phyloP scores from a whole-genome alignment of 2,329 filamentous ascomycete species.

The Penicillium paneum region DNA sequence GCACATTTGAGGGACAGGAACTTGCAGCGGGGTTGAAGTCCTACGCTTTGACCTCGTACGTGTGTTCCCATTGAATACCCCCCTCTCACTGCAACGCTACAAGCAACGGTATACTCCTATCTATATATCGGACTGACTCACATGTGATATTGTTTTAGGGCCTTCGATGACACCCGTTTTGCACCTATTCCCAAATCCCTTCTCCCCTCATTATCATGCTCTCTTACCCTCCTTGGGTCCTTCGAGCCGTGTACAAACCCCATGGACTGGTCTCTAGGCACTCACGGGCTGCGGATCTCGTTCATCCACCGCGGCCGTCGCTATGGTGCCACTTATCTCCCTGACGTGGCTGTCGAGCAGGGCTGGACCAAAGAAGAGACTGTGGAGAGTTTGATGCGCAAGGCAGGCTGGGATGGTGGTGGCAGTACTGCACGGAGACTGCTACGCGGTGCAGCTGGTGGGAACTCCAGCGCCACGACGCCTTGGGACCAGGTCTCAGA shows the following conservation, averaged over 20 bases:
- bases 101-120: not conserved
- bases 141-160: constrained; percentile 39
- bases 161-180: constrained; percentile 63
- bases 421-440: constrained; percentile 38
- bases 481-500: constrained; percentile 72
- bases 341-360: constrained; percentile 86
- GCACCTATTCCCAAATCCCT: constrained; percentile 54
- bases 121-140: not conserved
- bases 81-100: not conserved
- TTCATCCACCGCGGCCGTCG: constrained; percentile 72
- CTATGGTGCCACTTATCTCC: constrained; percentile 85
- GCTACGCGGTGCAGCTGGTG: constrained; percentile 38
- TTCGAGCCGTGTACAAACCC: constrained; percentile 73
- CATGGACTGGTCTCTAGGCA: constrained; percentile 82
- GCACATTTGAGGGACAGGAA: constrained; percentile 79
- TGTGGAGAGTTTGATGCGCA: constrained; percentile 82
- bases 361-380: constrained; percentile 95
- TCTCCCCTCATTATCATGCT: constrained; percentile 48
- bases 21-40: constrained; percentile 69
- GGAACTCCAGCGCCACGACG: constrained; percentile 17
- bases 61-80: constrained; percentile 12
- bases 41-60: constrained; percentile 77
- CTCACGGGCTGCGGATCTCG: constrained; percentile 80
- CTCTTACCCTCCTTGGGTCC: constrained; percentile 78
- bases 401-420: constrained; percentile 82